phyloP scores from a whole-genome alignment of 805 yeast species.

The Zygosaccharomyces bailii region DNA sequence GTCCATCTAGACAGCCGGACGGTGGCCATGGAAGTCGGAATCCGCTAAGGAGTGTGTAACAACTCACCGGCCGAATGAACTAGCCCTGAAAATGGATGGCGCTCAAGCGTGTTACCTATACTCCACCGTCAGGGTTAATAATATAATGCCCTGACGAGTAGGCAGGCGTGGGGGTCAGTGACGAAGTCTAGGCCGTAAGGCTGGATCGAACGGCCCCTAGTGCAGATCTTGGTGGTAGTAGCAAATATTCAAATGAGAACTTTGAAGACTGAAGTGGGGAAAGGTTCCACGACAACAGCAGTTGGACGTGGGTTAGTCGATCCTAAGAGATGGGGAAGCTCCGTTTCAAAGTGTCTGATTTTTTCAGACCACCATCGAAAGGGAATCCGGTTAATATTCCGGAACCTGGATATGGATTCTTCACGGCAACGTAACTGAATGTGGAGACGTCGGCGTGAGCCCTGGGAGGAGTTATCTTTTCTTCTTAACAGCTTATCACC shows the following conservation, averaged over 20 bases:
- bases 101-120: slow-evolving; percentile 43
- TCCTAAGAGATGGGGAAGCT: slow-evolving; percentile 42
- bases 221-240: slow-evolving; percentile 44
- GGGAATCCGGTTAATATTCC: slow-evolving; percentile 45
- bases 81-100: slow-evolving; percentile 44
- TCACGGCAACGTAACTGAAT: slow-evolving; percentile 43
- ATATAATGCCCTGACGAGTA: slow-evolving; percentile 39
- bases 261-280: slow-evolving; percentile 44
- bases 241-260: slow-evolving; percentile 43
- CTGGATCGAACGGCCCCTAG: slow-evolving; percentile 43
- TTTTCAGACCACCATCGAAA: slow-evolving; percentile 39
- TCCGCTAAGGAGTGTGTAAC: slow-evolving; percentile 53
- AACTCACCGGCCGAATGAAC: slow-evolving; percentile 52
- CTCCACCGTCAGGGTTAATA: slow-evolving; percentile 40
- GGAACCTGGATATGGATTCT: slow-evolving; percentile 43
- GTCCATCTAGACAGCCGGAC: slow-evolving; percentile 48
- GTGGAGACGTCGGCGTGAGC: slow-evolving; percentile 43
- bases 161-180: slow-evolving; percentile 44
- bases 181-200: slow-evolving; percentile 41
- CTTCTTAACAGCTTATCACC: slow-evolving; percentile 42
- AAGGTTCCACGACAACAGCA: slow-evolving; percentile 44
- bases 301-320: slow-evolving; percentile 44
- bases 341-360: slow-evolving; percentile 39
- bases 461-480: slow-evolving; percentile 45
- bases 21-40: slow-evolving; percentile 52